Evolutionary conservation across 352 stramenopile genomes (phyloP).

Genomic region (Blastocystis sp.): DNA sequence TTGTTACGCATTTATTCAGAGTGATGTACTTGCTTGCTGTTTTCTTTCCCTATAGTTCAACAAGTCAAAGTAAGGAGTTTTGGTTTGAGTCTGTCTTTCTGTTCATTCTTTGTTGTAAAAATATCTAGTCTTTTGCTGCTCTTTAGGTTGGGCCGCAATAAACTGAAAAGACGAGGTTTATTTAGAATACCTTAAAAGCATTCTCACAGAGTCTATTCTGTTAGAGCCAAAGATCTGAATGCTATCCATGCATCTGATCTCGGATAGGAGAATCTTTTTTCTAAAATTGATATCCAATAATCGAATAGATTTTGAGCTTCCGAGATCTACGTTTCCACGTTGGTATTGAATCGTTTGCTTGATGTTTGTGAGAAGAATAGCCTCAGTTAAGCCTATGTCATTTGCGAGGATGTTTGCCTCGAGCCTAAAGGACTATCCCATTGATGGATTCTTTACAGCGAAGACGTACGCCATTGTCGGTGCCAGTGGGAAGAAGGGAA

Average conservation of each 20-base stretch:
- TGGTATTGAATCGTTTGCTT: neutral
- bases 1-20: conserved; percentile 4
- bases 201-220: neutral
- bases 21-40: neutral
- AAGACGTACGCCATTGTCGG: conserved; percentile 37
- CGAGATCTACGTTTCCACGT: conserved; percentile 1
- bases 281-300: neutral
- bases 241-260: neutral
- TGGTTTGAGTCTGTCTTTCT: neutral
- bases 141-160: too few species aligned
- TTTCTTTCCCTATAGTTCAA: neutral
- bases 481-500: neutral
- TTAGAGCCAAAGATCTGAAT: neutral
- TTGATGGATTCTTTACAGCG: conserved; percentile 36
- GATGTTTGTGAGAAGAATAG: conserved; percentile 49
- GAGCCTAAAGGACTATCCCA: conserved; percentile 6
- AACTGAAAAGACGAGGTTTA: too few species aligned
- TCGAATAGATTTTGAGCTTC: neutral
- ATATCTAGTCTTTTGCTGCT: neutral
- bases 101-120: neutral
- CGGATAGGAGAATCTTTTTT: neutral
- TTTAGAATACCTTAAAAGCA: neutral
- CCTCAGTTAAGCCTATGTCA: neutral
- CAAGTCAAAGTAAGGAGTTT: neutral
- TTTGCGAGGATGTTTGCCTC: neutral